These are phyloP conservation scores for Aspergillus carbonarius DNA, from an alignment of 2,329 filamentous ascomycete genomes.

Conservation along the genomic window DNA sequence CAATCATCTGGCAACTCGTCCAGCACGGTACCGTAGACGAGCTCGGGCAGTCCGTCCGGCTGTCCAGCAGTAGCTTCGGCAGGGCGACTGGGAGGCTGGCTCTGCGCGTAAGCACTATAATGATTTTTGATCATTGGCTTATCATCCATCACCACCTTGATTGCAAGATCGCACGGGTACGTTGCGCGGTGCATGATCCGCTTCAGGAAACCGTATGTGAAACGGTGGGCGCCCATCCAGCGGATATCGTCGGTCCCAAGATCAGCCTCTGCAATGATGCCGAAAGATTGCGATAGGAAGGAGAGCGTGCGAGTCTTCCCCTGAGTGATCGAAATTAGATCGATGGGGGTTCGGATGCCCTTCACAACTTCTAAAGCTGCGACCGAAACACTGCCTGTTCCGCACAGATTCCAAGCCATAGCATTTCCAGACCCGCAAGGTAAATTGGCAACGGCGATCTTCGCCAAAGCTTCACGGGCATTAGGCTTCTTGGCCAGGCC, in stretches of 20 bases:
- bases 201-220: slow-evolving; percentile 79
- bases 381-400: slow-evolving; percentile 70
- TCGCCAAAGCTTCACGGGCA: slow-evolving; percentile 69
- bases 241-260: slow-evolving; percentile 85
- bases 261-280: slow-evolving; percentile 87
- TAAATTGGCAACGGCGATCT: slow-evolving; percentile 79
- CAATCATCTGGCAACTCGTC: slow-evolving; percentile 76
- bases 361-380: slow-evolving; percentile 86
- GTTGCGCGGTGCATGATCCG: slow-evolving; percentile 72
- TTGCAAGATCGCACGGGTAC: slow-evolving; percentile 85
- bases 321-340: slow-evolving; percentile 85
- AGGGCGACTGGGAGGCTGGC: slow-evolving; percentile 22
- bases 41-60: slow-evolving; percentile 62
- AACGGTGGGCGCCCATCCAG: slow-evolving; percentile 87
- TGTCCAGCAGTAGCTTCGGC: slow-evolving; percentile 40
- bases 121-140: slow-evolving; percentile 73
- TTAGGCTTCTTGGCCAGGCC: slow-evolving; percentile 76
- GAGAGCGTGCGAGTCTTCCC: slow-evolving; percentile 72
- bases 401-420: slow-evolving; percentile 85
- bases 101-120: slow-evolving; percentile 57
- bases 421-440: slow-evolving; percentile 95
- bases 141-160: slow-evolving; percentile 76
- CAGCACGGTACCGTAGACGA: slow-evolving; percentile 76
- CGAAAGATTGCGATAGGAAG: slow-evolving; percentile 86
- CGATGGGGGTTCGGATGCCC: slow-evolving; percentile 77